phyloP scores from a whole-genome alignment of 305 asterid genomes.

The Fraxinus velutina region DNA sequence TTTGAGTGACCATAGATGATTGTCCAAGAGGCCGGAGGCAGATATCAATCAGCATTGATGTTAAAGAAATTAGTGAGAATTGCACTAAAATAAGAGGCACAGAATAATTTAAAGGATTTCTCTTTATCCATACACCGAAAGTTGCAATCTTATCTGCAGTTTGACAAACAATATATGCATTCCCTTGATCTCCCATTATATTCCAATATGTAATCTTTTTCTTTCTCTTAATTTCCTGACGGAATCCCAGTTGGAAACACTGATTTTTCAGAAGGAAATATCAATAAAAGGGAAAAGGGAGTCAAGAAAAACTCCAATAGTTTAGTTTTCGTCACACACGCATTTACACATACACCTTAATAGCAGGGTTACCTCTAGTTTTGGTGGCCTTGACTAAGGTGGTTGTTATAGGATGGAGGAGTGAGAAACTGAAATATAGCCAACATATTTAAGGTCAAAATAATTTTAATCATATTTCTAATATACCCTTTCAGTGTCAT shows the following conservation, averaged over 20 bases:
- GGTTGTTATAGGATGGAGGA: slow-evolving; percentile 12
- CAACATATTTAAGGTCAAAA: neutral
- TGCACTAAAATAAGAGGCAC: slow-evolving; percentile 63
- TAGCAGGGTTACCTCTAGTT: slow-evolving; percentile 29
- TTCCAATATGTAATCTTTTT: neutral
- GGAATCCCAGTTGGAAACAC: neutral
- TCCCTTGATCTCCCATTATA: slow-evolving; percentile 22
- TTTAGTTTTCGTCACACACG: neutral
- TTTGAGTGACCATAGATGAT: slow-evolving; percentile 59
- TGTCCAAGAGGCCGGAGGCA: slow-evolving; percentile 70
- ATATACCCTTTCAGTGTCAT: neutral
- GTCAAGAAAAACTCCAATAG: neutral
- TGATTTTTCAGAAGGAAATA: neutral
- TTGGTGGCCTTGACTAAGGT: slow-evolving; percentile 17
- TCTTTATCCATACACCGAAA: slow-evolving; percentile 33
- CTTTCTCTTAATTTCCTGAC: neutral
- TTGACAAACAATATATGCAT: slow-evolving; percentile 40
- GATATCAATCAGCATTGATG: slow-evolving; percentile 44
- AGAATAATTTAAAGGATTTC: slow-evolving; percentile 49
- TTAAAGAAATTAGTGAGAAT: slow-evolving; percentile 44
- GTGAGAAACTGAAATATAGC: neutral
- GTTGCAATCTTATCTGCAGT: slow-evolving; percentile 32
- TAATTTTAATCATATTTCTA: neutral
- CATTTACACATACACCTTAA: slow-evolving; percentile 25
- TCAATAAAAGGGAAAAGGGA: neutral